Conservation (phyloP, 1,139 yeast species). For the Lodderomyces pseudojiufengensis region DNA sequence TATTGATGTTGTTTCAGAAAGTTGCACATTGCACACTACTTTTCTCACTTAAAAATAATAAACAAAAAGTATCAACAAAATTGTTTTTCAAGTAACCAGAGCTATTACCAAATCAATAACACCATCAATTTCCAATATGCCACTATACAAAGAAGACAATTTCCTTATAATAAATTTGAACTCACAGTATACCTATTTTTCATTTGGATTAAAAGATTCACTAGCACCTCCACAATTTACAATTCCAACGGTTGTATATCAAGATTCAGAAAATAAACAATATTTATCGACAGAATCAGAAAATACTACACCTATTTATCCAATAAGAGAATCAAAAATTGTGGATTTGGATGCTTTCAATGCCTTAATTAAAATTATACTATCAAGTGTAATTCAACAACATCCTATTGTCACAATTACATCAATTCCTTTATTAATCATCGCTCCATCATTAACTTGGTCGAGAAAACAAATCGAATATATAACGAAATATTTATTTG, state of each 20-base stretch:
- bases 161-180: slow-evolving; percentile 75
- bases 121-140: slow-evolving; percentile 31
- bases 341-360: slow-evolving; percentile 68
- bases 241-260: slow-evolving; percentile 73
- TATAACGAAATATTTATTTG: slow-evolving; percentile 74
- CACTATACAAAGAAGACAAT: slow-evolving; percentile 59
- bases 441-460: slow-evolving; percentile 69
- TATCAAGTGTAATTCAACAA: slow-evolving; percentile 52
- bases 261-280: slow-evolving; percentile 40
- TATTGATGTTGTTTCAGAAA: too few relatives aligned
- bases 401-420: slow-evolving; percentile 50
- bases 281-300: slow-evolving; percentile 32
- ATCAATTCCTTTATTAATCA: slow-evolving; percentile 47
- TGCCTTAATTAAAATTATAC: slow-evolving; percentile 58
- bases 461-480: slow-evolving; percentile 62
- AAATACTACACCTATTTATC: slow-evolving; percentile 46
- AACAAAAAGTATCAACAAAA: neutral
- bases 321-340: slow-evolving; percentile 62
- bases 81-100: neutral
- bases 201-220: slow-evolving; percentile 78
- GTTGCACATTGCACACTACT: too few relatives aligned
- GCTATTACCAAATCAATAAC: slow-evolving; percentile 1
- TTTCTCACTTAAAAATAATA: too few relatives aligned
- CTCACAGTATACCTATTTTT: slow-evolving; percentile 68
- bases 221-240: slow-evolving; percentile 72